Conservation (phyloP, 345 rosid species). For the Citropsis articulata region DNA sequence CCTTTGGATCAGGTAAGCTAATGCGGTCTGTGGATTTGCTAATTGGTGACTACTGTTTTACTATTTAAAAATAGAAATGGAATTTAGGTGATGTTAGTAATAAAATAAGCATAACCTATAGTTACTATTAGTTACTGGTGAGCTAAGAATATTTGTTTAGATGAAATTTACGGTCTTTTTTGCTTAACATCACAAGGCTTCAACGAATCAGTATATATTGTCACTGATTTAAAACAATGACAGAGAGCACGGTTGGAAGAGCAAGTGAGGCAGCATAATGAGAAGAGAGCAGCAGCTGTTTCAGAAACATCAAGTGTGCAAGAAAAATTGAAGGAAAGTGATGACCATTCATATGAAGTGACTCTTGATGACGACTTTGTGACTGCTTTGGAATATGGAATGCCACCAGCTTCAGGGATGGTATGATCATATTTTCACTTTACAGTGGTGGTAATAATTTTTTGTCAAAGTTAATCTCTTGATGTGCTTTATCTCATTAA, state of each 20-base stretch:
- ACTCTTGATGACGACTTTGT: slow-evolving; percentile 94
- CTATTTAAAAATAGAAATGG: not conserved
- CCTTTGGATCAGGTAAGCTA: slow-evolving; percentile 83
- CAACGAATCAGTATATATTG: not conserved
- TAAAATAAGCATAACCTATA: not conserved
- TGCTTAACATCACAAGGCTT: not conserved
- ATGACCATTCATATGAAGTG: slow-evolving; percentile 77
- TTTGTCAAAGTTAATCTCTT: not conserved
- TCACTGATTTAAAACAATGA: slow-evolving; percentile 18
- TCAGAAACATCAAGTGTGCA: slow-evolving; percentile 27
- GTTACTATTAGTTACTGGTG: too few species aligned
- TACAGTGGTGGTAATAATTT: not conserved
- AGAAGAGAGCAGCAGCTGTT: slow-evolving; percentile 52
- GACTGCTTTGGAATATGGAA: slow-evolving; percentile 91
- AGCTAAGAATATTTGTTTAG: not conserved
- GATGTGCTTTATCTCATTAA: not conserved
- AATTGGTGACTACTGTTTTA: not conserved
- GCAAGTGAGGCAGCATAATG: slow-evolving; percentile 90
- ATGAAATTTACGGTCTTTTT: not conserved
- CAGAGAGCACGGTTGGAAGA: slow-evolving; percentile 91
- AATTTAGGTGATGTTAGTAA: not conserved
- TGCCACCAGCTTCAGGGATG: slow-evolving; percentile 99
- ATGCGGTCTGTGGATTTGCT: not conserved
- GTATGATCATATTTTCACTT: slow-evolving; percentile 31
- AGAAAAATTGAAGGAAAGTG: slow-evolving; percentile 38